Base-by-base conservation (phyloP, 192 early-diverging fungal genomes). In the Pilobolus umbonatus region DNA sequence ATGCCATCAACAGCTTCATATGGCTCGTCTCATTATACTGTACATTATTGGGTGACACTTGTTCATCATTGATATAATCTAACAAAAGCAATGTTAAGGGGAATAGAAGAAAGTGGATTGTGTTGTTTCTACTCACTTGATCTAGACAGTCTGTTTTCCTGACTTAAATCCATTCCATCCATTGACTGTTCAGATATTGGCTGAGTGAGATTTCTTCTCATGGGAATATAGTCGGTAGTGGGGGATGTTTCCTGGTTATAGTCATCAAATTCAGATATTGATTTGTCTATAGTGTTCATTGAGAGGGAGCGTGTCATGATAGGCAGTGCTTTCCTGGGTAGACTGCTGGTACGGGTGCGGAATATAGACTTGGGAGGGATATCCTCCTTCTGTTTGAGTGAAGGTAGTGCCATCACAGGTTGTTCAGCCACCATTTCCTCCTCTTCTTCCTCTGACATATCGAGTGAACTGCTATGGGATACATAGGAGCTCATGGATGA, bases 381-480 rank as follows among this genome's bases (percentile, higher is more conserved):
- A 26, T 39, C 55, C 8, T 44, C 15, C 39, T 38, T 57, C 38
- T 25, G 4, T 28, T 35, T 36, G 24, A 65, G 45, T 12, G 64
- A 65, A 9, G 64, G 64, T 25, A 65, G 12, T 7, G 64, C 49
- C 64, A 65, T 43, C 5, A 49, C 3, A 0, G 64, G 64, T 21
- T 57, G 64, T 35, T 65, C 21, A n/a, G 25, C 49, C 10, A 29
- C 52, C 7, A 54, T 14, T 3, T 29, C 28, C 12, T 31, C 35
- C 19, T 14, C 5, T 15, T 42, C 39, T n/a, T n/a, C n/a, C n/a
- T n/a, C 29, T 8, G 26, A 29, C 3, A 28, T 28, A 2, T 49
- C 47, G 14, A 49, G 14, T 3, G 32, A 54, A 32, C 29, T 32
- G 21, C 21, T 31, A 24, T 32, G 22, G 19, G 52, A 54, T 38